phyloP scores from a whole-genome alignment of 2,329 filamentous ascomycete genomes.

The Fusarium irregulare region DNA sequence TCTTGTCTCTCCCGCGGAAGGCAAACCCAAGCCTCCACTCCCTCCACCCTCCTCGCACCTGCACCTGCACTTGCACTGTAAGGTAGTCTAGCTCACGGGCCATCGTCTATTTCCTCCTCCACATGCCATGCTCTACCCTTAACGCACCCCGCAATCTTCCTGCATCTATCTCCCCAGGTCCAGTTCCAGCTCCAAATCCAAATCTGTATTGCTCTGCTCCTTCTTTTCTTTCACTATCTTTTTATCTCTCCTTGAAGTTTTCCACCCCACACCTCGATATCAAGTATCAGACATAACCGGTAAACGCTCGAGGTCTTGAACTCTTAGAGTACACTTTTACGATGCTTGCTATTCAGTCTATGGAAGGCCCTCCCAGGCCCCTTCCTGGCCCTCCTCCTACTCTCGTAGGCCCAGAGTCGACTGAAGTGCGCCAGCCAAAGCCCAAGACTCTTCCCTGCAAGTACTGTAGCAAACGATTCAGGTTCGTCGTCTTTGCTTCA shows the following conservation, averaged over 20 bases:
- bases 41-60: conserved; percentile 26
- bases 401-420: conserved; percentile 56
- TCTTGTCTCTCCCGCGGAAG: conserved; percentile 18
- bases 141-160: conserved; percentile 48
- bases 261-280: conserved; percentile 37
- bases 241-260: conserved; percentile 21
- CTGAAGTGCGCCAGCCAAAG: conserved; percentile 67
- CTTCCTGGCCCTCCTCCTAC: conserved; percentile 42
- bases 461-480: conserved; percentile 72
- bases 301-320: conserved; percentile 26
- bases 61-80: not conserved
- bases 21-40: conserved; percentile 7
- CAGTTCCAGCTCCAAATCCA: conserved; percentile 46
- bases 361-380: conserved; percentile 58
- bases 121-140: conserved; percentile 43
- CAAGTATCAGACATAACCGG: conserved; percentile 10
- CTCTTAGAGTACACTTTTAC: conserved; percentile 42
- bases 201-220: conserved; percentile 28
- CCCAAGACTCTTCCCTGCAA: conserved; percentile 72
- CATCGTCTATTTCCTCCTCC: conserved; percentile 45
- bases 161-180: conserved; percentile 46
- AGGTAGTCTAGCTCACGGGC: conserved; percentile 36
- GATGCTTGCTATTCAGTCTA: conserved; percentile 66
- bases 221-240: conserved; percentile 33
- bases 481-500: conserved; percentile 56